phyloP scores from a whole-genome alignment of 1,139 yeast species.

The Fermentozyma sake region DNA sequence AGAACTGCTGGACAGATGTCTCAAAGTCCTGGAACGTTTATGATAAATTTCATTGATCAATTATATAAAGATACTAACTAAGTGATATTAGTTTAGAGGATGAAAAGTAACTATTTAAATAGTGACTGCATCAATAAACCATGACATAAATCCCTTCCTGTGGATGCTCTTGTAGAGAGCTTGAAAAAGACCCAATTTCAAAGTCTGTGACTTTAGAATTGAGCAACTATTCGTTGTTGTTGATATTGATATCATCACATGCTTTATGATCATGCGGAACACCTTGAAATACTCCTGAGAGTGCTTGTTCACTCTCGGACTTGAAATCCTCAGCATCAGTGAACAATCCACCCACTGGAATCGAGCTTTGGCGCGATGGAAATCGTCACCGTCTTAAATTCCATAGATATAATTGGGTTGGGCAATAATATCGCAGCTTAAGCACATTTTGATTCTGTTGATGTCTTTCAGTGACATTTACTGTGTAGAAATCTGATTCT shows the following conservation, averaged over 20 bases:
- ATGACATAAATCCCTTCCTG: no score
- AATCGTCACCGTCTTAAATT: conserved; percentile 15
- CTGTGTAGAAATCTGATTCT: conserved; percentile 15
- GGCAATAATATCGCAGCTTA: conserved; percentile 20
- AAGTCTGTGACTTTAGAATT: conserved; percentile 16
- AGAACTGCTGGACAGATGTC: conserved; percentile 39
- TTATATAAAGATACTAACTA: conserved; percentile 19
- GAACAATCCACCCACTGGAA: conserved; percentile 17
- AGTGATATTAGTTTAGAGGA: background rate
- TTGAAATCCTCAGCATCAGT: conserved; percentile 18
- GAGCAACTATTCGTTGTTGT: conserved; percentile 15
- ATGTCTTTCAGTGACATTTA: conserved; percentile 11
- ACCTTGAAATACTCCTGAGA: conserved; percentile 14
- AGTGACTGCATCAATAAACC: no score
- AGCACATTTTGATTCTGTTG: conserved; percentile 12
- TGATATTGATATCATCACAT: conserved; percentile 16
- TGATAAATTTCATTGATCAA: conserved; percentile 42
- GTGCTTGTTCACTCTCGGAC: conserved; percentile 9
- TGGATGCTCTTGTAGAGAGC: no score
- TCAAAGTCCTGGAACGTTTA: conserved; percentile 50
- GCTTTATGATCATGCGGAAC: conserved; percentile 15
- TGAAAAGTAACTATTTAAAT: no score
- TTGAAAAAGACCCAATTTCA: no score
- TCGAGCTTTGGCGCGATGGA: conserved; percentile 4
- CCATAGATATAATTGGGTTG: conserved; percentile 17